phyloP scores from a whole-genome alignment of 2,329 filamentous ascomycete species.

The Thelonectria discophora region DNA sequence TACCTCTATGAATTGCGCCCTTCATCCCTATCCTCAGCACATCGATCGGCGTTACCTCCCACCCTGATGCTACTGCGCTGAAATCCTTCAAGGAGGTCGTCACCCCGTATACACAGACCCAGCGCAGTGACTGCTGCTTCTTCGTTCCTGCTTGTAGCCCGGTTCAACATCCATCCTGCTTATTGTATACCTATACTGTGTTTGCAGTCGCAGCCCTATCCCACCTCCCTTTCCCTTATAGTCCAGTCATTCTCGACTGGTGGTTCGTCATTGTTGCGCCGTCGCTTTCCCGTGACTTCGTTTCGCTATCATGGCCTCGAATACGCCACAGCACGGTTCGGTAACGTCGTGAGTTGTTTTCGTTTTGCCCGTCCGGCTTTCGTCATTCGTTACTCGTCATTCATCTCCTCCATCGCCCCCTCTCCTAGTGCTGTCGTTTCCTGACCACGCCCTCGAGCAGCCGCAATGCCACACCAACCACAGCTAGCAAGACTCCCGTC shows the following conservation, averaged over 20 bases:
- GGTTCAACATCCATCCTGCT: too few relatives aligned
- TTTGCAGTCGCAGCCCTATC: too few relatives aligned
- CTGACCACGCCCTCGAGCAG: conserved; percentile 4
- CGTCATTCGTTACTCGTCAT: background rate
- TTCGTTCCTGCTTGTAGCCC: too few relatives aligned
- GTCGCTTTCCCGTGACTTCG: too few relatives aligned
- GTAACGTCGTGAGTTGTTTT: conserved; percentile 4
- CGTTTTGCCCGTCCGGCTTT: background rate
- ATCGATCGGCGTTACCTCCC: too few relatives aligned
- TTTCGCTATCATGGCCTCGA: conserved; percentile 12
- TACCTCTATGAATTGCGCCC: too few relatives aligned
- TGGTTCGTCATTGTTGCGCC: background rate
- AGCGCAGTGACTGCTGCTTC: too few relatives aligned
- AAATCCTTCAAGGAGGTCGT: too few relatives aligned
- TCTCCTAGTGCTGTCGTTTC: background rate
- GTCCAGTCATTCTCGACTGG: background rate
- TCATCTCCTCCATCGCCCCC: conserved; percentile 2
- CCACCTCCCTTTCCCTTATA: background rate
- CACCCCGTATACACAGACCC: too few relatives aligned
- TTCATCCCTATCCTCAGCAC: too few relatives aligned
- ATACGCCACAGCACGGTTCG: conserved; percentile 16
- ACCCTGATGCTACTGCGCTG: too few relatives aligned
- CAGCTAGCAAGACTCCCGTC: background rate
- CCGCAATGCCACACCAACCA: background rate
- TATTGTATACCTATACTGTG: too few relatives aligned